phyloP scores from a whole-genome alignment of 2,329 filamentous ascomycete species.

The Sporothrix mexicana region DNA sequence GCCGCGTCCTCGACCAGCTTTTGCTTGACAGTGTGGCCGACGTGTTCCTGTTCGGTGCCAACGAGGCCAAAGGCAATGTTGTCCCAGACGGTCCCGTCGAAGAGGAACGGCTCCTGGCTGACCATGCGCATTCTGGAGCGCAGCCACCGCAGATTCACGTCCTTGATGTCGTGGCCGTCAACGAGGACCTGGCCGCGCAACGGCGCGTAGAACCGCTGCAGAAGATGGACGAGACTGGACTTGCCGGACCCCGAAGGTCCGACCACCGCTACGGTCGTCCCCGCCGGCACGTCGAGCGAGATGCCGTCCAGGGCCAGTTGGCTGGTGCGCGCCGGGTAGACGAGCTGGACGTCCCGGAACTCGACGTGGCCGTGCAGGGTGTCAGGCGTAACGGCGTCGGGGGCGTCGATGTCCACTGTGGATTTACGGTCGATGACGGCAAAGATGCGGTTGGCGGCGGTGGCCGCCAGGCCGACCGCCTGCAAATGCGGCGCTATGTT shows the following conservation, averaged over 20 bases:
- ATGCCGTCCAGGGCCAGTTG: not conserved
- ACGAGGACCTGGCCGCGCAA: conserved; percentile 76
- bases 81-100: not conserved
- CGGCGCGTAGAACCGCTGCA: conserved; percentile 94
- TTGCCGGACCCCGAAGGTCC: conserved; percentile 83
- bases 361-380: not conserved
- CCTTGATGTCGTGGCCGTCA: not conserved
- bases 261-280: conserved; percentile 18
- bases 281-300: conserved; percentile 1
- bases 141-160: conserved; percentile 2
- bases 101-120: conserved; percentile 9
- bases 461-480: conserved; percentile 8
- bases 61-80: conserved; percentile 1
- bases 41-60: not conserved
- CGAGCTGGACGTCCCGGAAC: not conserved
- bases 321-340: not conserved
- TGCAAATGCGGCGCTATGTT: conserved; percentile 27
- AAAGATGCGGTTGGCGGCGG: conserved; percentile 9
- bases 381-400: not conserved
- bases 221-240: conserved; percentile 87
- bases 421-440: not conserved
- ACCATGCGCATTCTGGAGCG: not conserved
- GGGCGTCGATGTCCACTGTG: not conserved
- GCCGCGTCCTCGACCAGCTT: conserved; percentile 80
- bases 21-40: too few relatives aligned